Base-by-base conservation (phyloP, 2,329 filamentous ascomycete genomes). In the Lachnellula arida region DNA sequence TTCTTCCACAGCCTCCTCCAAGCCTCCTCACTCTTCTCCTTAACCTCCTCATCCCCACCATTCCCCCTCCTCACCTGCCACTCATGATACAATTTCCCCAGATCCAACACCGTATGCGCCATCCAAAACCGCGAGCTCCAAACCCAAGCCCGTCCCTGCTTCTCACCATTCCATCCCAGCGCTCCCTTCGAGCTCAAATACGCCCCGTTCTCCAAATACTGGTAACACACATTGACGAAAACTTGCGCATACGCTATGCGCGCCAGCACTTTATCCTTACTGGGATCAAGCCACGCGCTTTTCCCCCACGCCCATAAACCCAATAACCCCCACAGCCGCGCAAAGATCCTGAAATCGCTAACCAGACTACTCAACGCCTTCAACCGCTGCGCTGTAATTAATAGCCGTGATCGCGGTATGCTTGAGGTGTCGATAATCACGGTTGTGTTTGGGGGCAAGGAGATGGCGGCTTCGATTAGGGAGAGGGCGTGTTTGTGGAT, bases 71-170 rank as follows among this genome's bases (percentile, higher is more conserved):
- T 68, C 39, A 63, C 62, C 22, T 39, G 32, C 44, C 43, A 58
- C 64, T 75, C 63, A 53, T 63, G 57, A 17, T 59, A 49, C 58
- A 96, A 74, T 60, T 87, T 78, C 49, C 84, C 77, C 59, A 94
- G 80, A 75, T 97, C 91, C 58, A 92, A 75, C 19, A 81, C 81
- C 6, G 96, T 85, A 74, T 91, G 91, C 23, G 81, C 79, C 53
- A 86, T 83, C 91, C 93, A 97, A 60, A 88, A 89, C 46, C 91
- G 80, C 55, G 83, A 85, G 72, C 88, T 91, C 84, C 87, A 89
- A 17, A 85, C 70, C 72, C 81, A 86, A 68, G 86, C 85, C 62
- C 75, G 77, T 28, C 71, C 78, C 69, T 88, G 80, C 48, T 79
- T 80, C 48, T 80, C 77, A 14, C 78, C 76, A 5, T 73, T 72